phyloP scores from a whole-genome alignment of 2,329 filamentous ascomycete species.

The Lasiodiplodia hormozganensis region DNA sequence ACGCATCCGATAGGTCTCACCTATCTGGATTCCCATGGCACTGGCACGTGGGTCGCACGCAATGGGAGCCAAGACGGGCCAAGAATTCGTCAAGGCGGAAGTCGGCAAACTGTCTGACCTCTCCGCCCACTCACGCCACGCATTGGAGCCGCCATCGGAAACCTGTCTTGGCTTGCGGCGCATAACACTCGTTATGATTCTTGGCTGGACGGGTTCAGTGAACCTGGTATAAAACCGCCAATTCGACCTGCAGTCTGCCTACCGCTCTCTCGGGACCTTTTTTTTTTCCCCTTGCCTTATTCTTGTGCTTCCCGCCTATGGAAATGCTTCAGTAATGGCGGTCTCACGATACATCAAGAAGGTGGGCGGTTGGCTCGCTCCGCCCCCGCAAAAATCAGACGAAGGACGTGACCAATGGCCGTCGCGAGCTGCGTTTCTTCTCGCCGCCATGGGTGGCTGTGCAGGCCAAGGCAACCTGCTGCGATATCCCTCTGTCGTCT shows the following conservation, averaged over 20 bases:
- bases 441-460: constrained; percentile 66
- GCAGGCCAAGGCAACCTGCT: constrained; percentile 66
- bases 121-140: constrained; percentile 3
- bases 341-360: constrained; percentile 33
- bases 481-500: constrained; percentile 64
- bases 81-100: constrained; percentile 16
- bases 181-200: not conserved
- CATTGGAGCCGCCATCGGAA: not conserved
- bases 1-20: too few relatives aligned
- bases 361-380: constrained; percentile 42
- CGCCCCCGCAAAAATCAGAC: constrained; percentile 43
- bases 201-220: not conserved
- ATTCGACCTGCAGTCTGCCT: not conserved
- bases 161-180: not conserved
- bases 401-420: constrained; percentile 63
- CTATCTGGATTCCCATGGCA: too few relatives aligned
- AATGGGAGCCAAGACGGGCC: constrained; percentile 12
- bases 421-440: constrained; percentile 61
- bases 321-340: constrained; percentile 4
- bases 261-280: constrained; percentile 1
- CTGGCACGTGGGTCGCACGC: not conserved
- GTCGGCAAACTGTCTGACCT: constrained; percentile 5
- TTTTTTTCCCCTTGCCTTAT: not conserved
- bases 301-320: not conserved
- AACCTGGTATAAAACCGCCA: constrained; percentile 6